Base-by-base conservation (phyloP, 768 basidiomycete species). In the Amanita thiersii region DNA sequence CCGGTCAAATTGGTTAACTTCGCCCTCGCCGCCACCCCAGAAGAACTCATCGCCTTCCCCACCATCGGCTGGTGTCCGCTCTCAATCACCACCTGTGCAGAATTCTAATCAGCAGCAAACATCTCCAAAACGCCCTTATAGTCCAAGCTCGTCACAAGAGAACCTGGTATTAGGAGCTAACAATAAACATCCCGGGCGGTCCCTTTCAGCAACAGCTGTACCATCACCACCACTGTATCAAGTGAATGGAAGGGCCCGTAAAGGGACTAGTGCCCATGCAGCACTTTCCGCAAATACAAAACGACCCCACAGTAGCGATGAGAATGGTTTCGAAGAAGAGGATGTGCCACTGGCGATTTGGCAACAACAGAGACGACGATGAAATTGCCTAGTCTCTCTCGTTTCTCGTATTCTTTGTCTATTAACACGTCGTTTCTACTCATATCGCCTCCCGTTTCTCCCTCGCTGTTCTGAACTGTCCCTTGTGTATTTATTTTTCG, bases 271-370 rank as follows among this genome's bases (percentile, higher is more conserved):
- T 51, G 75, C 75, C n/a, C 73, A 80, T 56, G 82, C 80, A 12
- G 65, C 72, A 7, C 47, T 63, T 14, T 55, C 69, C 15, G 44
- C 49, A 26, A 58, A 65, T 40, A 63, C 59, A 12, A 53, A 57
- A 45, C 64, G 69, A 47, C 68, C 68, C 29, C 65, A 65, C 51
- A 63, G 65, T 20, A 62, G 65, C 19, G 55, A 52, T 37, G 61
- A 54, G 14, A 61, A 51, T 30, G 64, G 64, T 5, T 32, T 45
- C 19, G 83, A 86, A 53, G 86, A 88, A 53, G 86, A 89, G 55
- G 86, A 89, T 54, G 63, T 86, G 28, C 86, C 86, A 14, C 65
- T 90, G 36, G 85, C 87, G 14, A 59, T 86, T 43, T 87, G 78
- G 70, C 84, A 87, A 58, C 83, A 82, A 53, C 84, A 81, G 54